Conservation (phyloP, 306 rosid genomes). For the Castanopsis chinensis region DNA sequence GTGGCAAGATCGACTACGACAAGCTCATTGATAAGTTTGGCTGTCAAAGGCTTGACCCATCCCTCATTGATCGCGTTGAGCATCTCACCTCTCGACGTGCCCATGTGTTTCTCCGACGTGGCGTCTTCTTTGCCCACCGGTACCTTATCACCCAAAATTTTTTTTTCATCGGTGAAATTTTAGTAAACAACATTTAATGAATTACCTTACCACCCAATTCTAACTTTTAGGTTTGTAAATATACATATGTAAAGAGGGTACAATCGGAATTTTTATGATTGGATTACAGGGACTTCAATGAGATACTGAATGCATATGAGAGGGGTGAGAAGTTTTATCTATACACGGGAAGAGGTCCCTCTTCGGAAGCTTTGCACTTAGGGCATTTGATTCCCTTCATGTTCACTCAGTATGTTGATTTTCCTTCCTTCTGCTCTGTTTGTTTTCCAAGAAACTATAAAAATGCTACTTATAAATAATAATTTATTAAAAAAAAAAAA, state of each 20-base stretch:
- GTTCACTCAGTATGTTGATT: slow-evolving; percentile 72
- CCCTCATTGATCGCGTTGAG: slow-evolving; percentile 56
- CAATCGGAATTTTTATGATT: not conserved
- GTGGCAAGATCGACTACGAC: slow-evolving; percentile 83
- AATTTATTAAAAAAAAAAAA: no score
- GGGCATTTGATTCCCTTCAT: slow-evolving; percentile 89
- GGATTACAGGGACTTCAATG: slow-evolving; percentile 62
- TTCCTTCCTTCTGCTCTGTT: not conserved
- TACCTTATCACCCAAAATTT: not conserved
- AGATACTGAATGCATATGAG: slow-evolving; percentile 68
- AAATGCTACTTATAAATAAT: not conserved
- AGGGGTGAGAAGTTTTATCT: slow-evolving; percentile 81
- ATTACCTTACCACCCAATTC: not conserved
- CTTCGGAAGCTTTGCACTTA: slow-evolving; percentile 91
- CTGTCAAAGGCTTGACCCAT: slow-evolving; percentile 65
- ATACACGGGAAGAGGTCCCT: slow-evolving; percentile 93
- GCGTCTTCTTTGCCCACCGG: slow-evolving; percentile 96
- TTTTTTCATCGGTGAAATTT: no score
- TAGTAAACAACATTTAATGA: no score
- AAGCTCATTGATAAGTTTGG: slow-evolving; percentile 93
- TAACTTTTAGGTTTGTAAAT: not conserved
- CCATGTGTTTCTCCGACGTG: slow-evolving; percentile 89
- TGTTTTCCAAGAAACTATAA: not conserved
- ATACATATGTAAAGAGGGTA: not conserved
- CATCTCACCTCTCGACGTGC: slow-evolving; percentile 70